Conservation (phyloP, 2,329 filamentous ascomycete species). For the Hypocreales sp. region DNA sequence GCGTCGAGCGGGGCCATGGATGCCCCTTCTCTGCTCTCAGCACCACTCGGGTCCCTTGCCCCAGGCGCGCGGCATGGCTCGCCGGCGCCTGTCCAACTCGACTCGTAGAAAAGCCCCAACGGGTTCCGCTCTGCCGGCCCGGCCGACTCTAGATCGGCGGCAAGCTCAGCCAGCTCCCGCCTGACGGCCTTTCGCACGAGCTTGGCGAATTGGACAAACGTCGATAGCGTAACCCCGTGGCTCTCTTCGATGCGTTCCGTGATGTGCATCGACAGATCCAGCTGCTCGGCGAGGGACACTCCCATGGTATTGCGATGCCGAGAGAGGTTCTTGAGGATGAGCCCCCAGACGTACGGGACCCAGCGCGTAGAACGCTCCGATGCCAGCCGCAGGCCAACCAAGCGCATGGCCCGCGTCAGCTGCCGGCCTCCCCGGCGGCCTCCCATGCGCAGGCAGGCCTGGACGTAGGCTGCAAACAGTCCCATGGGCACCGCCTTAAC, state of each 20-base stretch:
- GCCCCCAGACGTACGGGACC: conserved; percentile 16
- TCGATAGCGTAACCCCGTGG: conserved; percentile 7
- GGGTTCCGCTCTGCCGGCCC: conserved; percentile 3
- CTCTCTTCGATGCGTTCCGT: conserved; percentile 12
- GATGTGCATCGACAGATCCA: conserved; percentile 13
- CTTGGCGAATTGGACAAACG: conserved; percentile 9
- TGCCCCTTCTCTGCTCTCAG: not conserved
- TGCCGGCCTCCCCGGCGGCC: conserved; percentile 8
- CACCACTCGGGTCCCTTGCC: no score
- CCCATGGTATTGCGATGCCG: conserved; percentile 12
- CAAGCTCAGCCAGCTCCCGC: conserved; percentile 10
- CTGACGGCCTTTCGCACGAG: conserved; percentile 7
- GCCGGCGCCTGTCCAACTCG: no score
- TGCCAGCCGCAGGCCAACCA: conserved; percentile 12
- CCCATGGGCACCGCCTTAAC: conserved; percentile 12
- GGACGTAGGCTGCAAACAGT: conserved; percentile 35
- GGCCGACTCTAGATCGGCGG: conserved; percentile 5
- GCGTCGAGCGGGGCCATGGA: conserved; percentile 6
- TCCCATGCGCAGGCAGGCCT: conserved; percentile 10
- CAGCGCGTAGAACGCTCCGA: conserved; percentile 10
- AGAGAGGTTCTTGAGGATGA: conserved; percentile 17
- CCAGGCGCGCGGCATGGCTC: no score
- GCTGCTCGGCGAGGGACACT: conserved; percentile 13
- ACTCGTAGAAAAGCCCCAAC: no score
- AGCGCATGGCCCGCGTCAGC: conserved; percentile 15